phyloP scores from a whole-genome alignment of 441 rosid species.

The Brassica balearica region DNA sequence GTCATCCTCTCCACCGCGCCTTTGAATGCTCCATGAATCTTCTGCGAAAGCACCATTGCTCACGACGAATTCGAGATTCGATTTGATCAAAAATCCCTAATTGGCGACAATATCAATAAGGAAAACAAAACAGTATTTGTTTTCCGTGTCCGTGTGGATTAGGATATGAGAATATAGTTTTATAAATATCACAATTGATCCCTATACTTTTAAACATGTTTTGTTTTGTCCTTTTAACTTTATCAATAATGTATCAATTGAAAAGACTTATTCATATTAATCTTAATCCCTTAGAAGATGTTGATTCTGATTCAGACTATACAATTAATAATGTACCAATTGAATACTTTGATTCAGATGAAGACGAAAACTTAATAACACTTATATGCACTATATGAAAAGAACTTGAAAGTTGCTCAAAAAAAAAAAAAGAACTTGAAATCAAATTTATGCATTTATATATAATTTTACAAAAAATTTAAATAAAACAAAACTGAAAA shows the following conservation, averaged over 20 bases:
- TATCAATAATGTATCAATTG: neutral
- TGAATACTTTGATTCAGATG: too few relatives aligned
- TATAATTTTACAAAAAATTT: too few relatives aligned
- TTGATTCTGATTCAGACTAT: too few relatives aligned
- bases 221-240: neutral
- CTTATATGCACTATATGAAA: too few relatives aligned
- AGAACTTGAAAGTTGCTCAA: too few relatives aligned
- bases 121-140: neutral
- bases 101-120: neutral
- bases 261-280: too few relatives aligned
- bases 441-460: too few relatives aligned
- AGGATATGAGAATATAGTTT: neutral
- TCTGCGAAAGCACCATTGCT: slow-evolving; percentile 59
- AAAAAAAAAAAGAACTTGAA: too few relatives aligned
- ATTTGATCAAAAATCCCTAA: neutral
- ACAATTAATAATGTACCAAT: too few relatives aligned
- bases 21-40: slow-evolving; percentile 82
- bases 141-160: slow-evolving; percentile 18
- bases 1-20: slow-evolving; percentile 93
- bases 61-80: slow-evolving; percentile 2
- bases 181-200: neutral
- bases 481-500: too few relatives aligned
- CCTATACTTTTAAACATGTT: neutral
- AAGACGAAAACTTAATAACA: too few relatives aligned
- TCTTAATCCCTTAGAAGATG: too few relatives aligned